These are phyloP conservation scores for Striga asiatica DNA, from an alignment of 257 asterid genomes.

Conservation along the genomic window DNA sequence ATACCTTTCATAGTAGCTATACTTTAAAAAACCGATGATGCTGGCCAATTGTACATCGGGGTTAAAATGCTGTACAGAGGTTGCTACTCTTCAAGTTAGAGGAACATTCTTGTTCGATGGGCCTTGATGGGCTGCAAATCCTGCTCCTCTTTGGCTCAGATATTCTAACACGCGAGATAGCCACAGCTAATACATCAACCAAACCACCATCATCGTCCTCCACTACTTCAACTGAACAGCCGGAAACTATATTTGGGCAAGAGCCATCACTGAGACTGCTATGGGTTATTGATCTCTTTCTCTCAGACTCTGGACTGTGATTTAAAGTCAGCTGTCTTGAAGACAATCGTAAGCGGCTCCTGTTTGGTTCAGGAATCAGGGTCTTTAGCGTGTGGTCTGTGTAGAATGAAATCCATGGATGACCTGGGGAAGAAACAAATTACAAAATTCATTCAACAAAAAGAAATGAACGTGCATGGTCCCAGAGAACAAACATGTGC, in stretches of 20 bases:
- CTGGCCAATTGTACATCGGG: not conserved
- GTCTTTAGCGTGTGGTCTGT: conserved; percentile 20
- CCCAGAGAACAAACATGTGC: too few species aligned
- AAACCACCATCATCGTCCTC: conserved; percentile 39
- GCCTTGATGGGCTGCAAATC: conserved; percentile 48
- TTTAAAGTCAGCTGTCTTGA: conserved; percentile 27
- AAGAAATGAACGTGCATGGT: too few species aligned
- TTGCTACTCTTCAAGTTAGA: conserved; percentile 56
- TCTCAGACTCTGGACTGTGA: conserved; percentile 45
- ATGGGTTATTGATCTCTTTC: conserved; percentile 24
- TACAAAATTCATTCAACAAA: not conserved
- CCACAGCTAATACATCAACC: conserved; percentile 54
- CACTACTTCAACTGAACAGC: conserved; percentile 20
- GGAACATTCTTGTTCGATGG: conserved; percentile 47
- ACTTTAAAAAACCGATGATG: conserved; percentile 15
- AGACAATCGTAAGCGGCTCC: conserved; percentile 26
- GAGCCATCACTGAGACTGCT: conserved; percentile 43
- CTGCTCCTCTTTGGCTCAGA: conserved; percentile 77
- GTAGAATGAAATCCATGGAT: conserved; percentile 47
- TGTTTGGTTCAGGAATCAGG: conserved; percentile 22
- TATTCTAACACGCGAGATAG: conserved; percentile 57
- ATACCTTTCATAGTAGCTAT: conserved; percentile 16
- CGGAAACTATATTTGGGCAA: conserved; percentile 20
- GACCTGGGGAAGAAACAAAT: conserved; percentile 35
- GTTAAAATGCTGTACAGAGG: conserved; percentile 84